phyloP scores from a whole-genome alignment of 805 yeast species.

The Clavispora asparagi region DNA sequence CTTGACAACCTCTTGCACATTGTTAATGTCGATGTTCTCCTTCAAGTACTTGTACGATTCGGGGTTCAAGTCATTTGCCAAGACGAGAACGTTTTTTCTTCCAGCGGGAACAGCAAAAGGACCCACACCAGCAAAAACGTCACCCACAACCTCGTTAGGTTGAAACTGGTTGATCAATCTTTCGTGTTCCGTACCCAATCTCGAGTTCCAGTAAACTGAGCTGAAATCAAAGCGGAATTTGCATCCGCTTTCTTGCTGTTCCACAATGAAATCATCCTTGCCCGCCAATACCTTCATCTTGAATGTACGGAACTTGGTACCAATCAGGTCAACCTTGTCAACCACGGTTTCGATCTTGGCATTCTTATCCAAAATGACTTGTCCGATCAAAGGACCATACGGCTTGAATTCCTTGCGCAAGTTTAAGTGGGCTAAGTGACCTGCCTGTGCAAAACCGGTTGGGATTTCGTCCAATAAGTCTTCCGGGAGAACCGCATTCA shows the following conservation, averaged over 20 bases:
- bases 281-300: conserved; percentile 94
- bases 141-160: conserved; percentile 75
- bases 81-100: conserved; percentile 67
- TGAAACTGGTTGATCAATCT: conserved; percentile 61
- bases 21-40: conserved; percentile 60
- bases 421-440: conserved; percentile 93
- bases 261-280: conserved; percentile 64
- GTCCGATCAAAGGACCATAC: conserved; percentile 76
- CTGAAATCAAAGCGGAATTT: conserved; percentile 81
- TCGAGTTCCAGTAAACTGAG: conserved; percentile 95
- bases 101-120: conserved; percentile 98
- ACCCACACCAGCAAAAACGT: conserved; percentile 98
- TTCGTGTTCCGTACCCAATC: conserved; percentile 90
- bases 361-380: conserved; percentile 84
- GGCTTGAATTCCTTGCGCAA: conserved; percentile 80
- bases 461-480: conserved; percentile 69
- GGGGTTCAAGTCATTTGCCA: conserved; percentile 94
- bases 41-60: conserved; percentile 68
- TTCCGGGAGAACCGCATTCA: conserved; percentile 72
- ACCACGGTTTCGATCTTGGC: conserved; percentile 82
- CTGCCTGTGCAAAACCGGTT: conserved; percentile 86
- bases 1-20: conserved; percentile 52
- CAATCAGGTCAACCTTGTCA: conserved; percentile 83
- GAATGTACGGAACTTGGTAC: conserved; percentile 85
- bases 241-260: conserved; percentile 86